Evolutionary conservation across 2,329 filamentous ascomycete species (phyloP).

Genomic region (Colletotrichum limetticola): DNA sequence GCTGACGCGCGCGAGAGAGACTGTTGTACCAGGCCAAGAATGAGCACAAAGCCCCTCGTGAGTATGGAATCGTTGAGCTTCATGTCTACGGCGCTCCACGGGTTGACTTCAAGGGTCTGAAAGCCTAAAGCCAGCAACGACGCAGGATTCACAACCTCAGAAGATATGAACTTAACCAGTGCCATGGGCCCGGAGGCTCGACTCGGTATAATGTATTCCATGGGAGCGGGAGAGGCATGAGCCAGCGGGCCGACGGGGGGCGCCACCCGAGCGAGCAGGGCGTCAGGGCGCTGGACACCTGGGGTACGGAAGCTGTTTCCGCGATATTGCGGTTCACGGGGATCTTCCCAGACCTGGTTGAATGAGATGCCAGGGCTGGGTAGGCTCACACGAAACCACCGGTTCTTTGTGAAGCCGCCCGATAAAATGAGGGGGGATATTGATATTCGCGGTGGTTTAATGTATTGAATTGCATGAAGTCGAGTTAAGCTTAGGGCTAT

Average conservation of each 20-base stretch:
- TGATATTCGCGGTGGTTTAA: not conserved
- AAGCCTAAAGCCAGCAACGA: not conserved
- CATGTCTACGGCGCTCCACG: not conserved
- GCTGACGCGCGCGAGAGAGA: not conserved
- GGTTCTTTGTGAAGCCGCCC: not conserved
- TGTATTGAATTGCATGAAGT: slow-evolving; percentile 30
- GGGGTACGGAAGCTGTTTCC: slow-evolving; percentile 24
- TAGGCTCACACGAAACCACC: not conserved
- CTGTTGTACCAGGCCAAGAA: not conserved
- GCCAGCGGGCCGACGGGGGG: slow-evolving; percentile 25
- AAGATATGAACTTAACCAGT: not conserved
- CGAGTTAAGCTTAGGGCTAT: slow-evolving; percentile 23
- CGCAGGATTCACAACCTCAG: not conserved
- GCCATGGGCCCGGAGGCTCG: not conserved
- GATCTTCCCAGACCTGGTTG: slow-evolving; percentile 8
- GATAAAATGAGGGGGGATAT: not conserved
- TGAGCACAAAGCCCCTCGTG: not conserved
- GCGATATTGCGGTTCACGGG: slow-evolving; percentile 20
- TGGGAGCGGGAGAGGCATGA: slow-evolving; percentile 19
- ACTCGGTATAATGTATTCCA: not conserved
- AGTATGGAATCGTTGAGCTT: not conserved
- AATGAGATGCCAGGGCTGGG: slow-evolving; percentile 1
- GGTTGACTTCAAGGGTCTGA: not conserved
- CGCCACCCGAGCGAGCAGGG: slow-evolving; percentile 44
- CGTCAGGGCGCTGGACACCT: slow-evolving; percentile 39